Conservation (phyloP, 2,329 filamentous ascomycete species). For the Penicillium psychrosexuale region DNA sequence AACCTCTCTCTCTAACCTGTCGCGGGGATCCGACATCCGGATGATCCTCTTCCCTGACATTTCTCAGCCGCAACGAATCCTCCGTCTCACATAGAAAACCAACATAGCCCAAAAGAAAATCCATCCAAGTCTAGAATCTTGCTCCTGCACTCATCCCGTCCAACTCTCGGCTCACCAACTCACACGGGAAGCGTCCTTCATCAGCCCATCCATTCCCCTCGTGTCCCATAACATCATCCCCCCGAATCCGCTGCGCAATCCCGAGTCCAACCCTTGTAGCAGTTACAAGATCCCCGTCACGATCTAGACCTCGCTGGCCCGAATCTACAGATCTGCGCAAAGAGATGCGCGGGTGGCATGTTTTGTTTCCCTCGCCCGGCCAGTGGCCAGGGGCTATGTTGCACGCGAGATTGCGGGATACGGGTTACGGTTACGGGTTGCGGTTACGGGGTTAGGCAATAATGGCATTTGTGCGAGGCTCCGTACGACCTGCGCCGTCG, state of each 20-base stretch:
- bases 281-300: neutral
- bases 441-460: neutral
- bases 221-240: neutral
- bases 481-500: neutral
- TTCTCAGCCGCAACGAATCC: neutral
- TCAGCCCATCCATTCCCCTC: neutral
- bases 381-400: neutral
- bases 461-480: conserved; percentile 1
- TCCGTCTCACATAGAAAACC: neutral
- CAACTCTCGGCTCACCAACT: neutral
- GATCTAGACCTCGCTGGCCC: neutral
- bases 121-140: neutral
- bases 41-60: neutral
- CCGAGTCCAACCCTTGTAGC: neutral
- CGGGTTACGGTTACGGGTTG: neutral
- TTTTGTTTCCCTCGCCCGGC: too few species aligned
- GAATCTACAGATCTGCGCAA: neutral
- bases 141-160: neutral
- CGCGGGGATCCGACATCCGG: neutral
- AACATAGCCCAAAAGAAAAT: neutral
- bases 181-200: neutral
- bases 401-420: neutral
- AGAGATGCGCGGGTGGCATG: neutral
- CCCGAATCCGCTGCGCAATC: neutral
- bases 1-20: neutral